These are phyloP conservation scores for Batrachochytrium dendrobatidis DNA, from an alignment of 371 early-diverging fungal genomes.

Conservation along the genomic window DNA sequence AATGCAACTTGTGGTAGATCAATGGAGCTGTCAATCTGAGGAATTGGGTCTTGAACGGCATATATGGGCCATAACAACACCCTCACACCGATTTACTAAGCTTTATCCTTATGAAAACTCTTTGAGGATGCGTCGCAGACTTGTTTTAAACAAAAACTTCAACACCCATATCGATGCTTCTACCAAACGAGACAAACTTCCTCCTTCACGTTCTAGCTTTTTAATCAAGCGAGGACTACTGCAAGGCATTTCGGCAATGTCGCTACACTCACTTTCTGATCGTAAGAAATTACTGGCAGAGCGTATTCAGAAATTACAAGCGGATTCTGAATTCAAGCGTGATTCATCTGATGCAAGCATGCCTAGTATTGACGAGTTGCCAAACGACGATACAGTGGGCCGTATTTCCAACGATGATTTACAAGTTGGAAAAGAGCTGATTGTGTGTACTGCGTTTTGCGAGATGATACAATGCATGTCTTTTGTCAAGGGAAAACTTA, in stretches of 20 bases:
- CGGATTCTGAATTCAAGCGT: slow-evolving; percentile 1
- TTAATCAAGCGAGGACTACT: not conserved
- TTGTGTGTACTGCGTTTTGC: slow-evolving; percentile 39
- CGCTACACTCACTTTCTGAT: slow-evolving; percentile 3
- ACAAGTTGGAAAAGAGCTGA: slow-evolving; percentile 21
- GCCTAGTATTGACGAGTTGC: slow-evolving; percentile 12
- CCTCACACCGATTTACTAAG: slow-evolving; percentile 31
- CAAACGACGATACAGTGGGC: slow-evolving; percentile 34
- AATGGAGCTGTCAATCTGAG: not conserved
- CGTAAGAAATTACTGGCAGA: slow-evolving; percentile 2
- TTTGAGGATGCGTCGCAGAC: slow-evolving; percentile 40
- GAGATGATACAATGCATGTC: slow-evolving; percentile 47
- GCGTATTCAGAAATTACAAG: slow-evolving; percentile 11
- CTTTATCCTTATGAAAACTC: slow-evolving; percentile 45
- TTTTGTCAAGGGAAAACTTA: slow-evolving; percentile 42
- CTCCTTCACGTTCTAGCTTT: not conserved
- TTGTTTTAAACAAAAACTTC: slow-evolving; percentile 45
- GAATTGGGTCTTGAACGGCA: not conserved
- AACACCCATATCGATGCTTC: slow-evolving; percentile 46
- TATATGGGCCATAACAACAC: not conserved
- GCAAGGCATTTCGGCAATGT: too few relatives aligned
- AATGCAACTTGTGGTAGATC: not conserved
- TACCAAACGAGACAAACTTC: slow-evolving; percentile 36
- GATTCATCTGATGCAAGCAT: not conserved
- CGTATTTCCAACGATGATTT: slow-evolving; percentile 20